These are phyloP conservation scores for Guyanaporus albipodus DNA, from an alignment of 768 basidiomycete genomes.

Conservation along the genomic window DNA sequence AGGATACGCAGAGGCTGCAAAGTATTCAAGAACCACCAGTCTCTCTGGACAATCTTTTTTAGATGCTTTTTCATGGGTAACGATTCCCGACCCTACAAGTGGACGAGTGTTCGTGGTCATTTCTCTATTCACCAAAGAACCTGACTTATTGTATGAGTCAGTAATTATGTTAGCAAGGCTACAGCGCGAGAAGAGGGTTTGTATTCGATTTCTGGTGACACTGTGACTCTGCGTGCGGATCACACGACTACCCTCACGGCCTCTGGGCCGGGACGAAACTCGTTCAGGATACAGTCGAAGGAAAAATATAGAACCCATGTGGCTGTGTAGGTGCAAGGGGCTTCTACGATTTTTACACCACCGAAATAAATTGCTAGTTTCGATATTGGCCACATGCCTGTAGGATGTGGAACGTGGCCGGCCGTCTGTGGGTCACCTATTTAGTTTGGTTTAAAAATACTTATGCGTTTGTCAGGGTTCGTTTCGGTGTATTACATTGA, in stretches of 20 bases:
- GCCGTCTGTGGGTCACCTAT: slow-evolving; percentile 28
- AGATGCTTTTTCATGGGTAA: slow-evolving; percentile 25
- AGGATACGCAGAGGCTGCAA: slow-evolving; percentile 32
- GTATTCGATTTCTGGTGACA: slow-evolving; percentile 48
- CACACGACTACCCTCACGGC: slow-evolving; percentile 28
- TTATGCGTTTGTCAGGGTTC: slow-evolving; percentile 21
- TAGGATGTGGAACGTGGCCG: slow-evolving; percentile 39
- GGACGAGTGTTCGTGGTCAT: slow-evolving; percentile 29
- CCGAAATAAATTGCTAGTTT: slow-evolving; percentile 17
- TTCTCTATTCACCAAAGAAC: neutral
- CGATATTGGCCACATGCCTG: slow-evolving; percentile 37
- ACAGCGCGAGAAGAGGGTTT: slow-evolving; percentile 54
- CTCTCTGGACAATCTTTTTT: slow-evolving; percentile 51
- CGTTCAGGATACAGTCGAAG: slow-evolving; percentile 34
- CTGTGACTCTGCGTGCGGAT: slow-evolving; percentile 33
- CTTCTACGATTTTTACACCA: neutral
- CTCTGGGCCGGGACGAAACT: slow-evolving; percentile 32
- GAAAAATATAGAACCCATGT: slow-evolving; percentile 32
- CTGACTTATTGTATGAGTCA: slow-evolving; percentile 11
- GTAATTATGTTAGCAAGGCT: slow-evolving; percentile 42
- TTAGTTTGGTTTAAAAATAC: neutral
- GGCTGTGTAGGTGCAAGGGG: slow-evolving; percentile 22
- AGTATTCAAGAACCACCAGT: slow-evolving; percentile 44
- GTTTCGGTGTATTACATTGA: slow-evolving; percentile 1
- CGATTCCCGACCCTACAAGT: slow-evolving; percentile 32